Conservation (phyloP, 2,329 filamentous ascomycete genomes). For the Trichoderma citrinoviride region DNA sequence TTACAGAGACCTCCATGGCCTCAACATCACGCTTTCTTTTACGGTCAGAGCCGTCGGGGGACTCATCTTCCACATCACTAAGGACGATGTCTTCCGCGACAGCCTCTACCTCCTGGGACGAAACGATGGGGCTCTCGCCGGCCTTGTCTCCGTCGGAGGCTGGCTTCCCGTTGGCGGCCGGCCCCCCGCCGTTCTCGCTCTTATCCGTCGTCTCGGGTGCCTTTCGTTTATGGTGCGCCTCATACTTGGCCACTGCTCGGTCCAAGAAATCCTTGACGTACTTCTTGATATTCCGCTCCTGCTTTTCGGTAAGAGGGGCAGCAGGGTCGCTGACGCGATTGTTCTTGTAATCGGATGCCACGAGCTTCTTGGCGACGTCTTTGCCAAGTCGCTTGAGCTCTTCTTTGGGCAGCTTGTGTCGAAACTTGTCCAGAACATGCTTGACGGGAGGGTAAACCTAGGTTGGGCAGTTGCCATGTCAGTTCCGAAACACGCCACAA, state of each 20-base stretch:
- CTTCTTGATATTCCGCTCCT: constrained; percentile 77
- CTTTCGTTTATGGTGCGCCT: constrained; percentile 64
- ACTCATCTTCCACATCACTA: constrained; percentile 45
- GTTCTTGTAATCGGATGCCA: constrained; percentile 88
- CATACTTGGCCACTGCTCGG: constrained; percentile 76
- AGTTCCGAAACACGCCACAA: not conserved
- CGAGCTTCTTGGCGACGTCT: constrained; percentile 80
- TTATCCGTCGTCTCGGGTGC: constrained; percentile 40
- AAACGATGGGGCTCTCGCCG: constrained; percentile 8
- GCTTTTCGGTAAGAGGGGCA: constrained; percentile 65
- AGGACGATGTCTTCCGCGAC: constrained; percentile 33
- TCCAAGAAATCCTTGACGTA: constrained; percentile 85
- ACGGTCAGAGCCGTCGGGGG: constrained; percentile 49
- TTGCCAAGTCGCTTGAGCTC: constrained; percentile 62
- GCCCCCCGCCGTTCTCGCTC: constrained; percentile 24
- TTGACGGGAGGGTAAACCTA: constrained; percentile 79
- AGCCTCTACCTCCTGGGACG: constrained; percentile 17
- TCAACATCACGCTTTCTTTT: constrained; percentile 63
- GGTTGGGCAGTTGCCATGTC: not conserved
- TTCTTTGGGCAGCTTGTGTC: constrained; percentile 81
- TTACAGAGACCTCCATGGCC: constrained; percentile 40
- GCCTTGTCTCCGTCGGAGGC: constrained; percentile 23
- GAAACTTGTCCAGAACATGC: constrained; percentile 82
- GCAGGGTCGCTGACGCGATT: constrained; percentile 80
- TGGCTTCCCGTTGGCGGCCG: constrained; percentile 14